Evolutionary conservation across 352 stramenopile genomes (phyloP).

Genomic region (Phytophthora vignae): DNA sequence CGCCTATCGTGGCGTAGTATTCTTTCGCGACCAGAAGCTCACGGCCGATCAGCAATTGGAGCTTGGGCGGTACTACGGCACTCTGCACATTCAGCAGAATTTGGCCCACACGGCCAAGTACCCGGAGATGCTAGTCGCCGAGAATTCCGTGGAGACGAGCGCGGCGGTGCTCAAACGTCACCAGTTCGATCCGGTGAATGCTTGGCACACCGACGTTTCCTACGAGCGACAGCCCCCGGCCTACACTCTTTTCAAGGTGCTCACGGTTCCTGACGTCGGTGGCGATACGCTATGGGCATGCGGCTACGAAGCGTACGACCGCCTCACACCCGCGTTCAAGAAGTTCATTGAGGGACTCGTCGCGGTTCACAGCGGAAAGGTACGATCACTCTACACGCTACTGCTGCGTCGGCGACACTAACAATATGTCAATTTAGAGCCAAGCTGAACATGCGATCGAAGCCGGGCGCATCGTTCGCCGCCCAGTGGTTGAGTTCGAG

Average conservation of each 20-base stretch:
- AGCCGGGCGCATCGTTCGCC: slow-evolving; percentile 9
- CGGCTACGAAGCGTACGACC: slow-evolving; percentile 49
- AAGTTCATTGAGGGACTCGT: slow-evolving; percentile 45
- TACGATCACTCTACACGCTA: not conserved
- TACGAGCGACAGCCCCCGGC: slow-evolving; percentile 39
- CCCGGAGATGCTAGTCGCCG: slow-evolving; percentile 7
- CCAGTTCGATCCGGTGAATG: slow-evolving; percentile 25
- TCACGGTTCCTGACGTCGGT: slow-evolving; percentile 35
- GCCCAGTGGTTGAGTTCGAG: slow-evolving; percentile 14
- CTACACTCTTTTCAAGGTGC: slow-evolving; percentile 23
- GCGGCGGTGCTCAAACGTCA: slow-evolving; percentile 13
- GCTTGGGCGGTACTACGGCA: slow-evolving; percentile 6
- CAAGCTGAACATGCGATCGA: slow-evolving; percentile 37
- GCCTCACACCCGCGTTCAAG: slow-evolving; percentile 43
- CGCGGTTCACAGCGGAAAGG: slow-evolving; percentile 50
- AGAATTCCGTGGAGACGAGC: slow-evolving; percentile 13
- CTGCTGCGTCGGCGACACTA: not conserved
- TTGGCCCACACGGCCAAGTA: slow-evolving; percentile 7
- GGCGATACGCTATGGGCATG: slow-evolving; percentile 51
- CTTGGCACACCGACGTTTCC: slow-evolving; percentile 45
- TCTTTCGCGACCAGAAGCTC: slow-evolving; percentile 10
- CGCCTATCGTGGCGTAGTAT: slow-evolving; percentile 4
- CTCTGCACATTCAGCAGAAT: slow-evolving; percentile 16
- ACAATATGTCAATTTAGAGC: not conserved
- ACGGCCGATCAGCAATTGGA: slow-evolving; percentile 8